Evolutionary conservation across 176 grass and related monocot genomes (phyloP), one percentile per base, ranked within the genome.

Genomic region (Oryza meyeriana): DNA sequence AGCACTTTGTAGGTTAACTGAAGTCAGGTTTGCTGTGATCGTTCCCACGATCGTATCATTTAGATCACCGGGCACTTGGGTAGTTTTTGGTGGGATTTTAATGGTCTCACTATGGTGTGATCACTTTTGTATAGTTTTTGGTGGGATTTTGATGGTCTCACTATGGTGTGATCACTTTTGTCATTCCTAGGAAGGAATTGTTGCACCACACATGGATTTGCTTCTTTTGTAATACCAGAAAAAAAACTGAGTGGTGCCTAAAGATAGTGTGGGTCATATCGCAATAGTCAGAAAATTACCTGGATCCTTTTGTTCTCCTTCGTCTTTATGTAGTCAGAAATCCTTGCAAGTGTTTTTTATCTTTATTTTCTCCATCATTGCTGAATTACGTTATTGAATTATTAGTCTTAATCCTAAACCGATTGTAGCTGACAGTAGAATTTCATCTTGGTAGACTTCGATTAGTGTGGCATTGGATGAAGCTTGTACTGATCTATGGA

Each of bases 401-500:
- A 11, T n/a, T 68, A 58, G 22, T 81, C 18, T 14, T 64, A 79
- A 82, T 83, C 48, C 48, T 73, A 44, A 77, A 39, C 28, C 52
- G 25, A 50, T 58, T 82, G 18, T 28, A 41, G 29, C 79, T 83
- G 61, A 83, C 40, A 74, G 39, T 27, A 79, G 79, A 66, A 18
- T 78, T 83, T 78, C 20, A 69, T 42, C 55, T 22, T 83, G 80
- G 20, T 16, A 55, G 45, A 25, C 12, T 90, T 79, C 66, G 52
- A 70, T 74, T 79, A 72, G 31, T 70, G 62, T 10, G 0, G 32
- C 44, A 80, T 88, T 98, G 84, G 58, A 89, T 93, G 90, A 86
- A 59, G 85, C 92, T 75, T 80, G 82, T 35, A 83, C 34, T 74
- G 57, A 64, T 91, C 81, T 38, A 95, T 98, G 95, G 95, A 92